phyloP scores from a whole-genome alignment of 352 stramenopile species.

The Phytophthora palmivora region DNA sequence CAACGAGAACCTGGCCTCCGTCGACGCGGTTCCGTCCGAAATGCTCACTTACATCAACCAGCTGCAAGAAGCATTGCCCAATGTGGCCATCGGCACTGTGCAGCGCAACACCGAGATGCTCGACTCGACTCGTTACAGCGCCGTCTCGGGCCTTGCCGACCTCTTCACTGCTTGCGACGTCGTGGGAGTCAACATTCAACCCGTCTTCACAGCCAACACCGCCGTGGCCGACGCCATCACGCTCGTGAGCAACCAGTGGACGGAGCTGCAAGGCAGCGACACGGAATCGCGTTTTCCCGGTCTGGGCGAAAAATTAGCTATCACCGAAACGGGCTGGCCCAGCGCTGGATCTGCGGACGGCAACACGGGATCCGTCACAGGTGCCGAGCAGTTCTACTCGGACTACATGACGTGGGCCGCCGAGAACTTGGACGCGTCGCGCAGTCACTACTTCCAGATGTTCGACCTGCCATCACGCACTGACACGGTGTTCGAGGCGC shows the following conservation, averaged over 20 bases:
- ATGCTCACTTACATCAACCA: constrained; percentile 53
- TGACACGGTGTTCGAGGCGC: constrained; percentile 51
- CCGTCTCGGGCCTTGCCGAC: constrained; percentile 43
- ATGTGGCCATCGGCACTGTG: constrained; percentile 50
- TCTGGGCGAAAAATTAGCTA: constrained; percentile 54
- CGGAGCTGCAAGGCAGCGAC: constrained; percentile 38
- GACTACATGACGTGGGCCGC: constrained; percentile 45
- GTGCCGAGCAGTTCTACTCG: constrained; percentile 48
- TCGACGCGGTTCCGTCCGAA: constrained; percentile 38
- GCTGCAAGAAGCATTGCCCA: constrained; percentile 41
- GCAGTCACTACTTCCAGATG: constrained; percentile 71
- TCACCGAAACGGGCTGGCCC: constrained; percentile 75
- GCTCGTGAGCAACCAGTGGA: constrained; percentile 53
- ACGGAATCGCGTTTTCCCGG: constrained; percentile 48
- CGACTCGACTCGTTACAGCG: constrained; percentile 43
- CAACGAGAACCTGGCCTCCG: constrained; percentile 61
- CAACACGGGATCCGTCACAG: constrained; percentile 51
- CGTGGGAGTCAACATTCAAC: no score
- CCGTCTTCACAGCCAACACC: constrained; percentile 55
- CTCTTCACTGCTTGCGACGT: constrained; percentile 59
- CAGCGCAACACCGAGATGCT: constrained; percentile 63
- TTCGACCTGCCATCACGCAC: constrained; percentile 57
- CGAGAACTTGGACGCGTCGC: constrained; percentile 37
- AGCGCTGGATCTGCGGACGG: constrained; percentile 42
- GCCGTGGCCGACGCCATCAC: constrained; percentile 49